Evolutionary conservation across 495 filamentous ascomycete species (phyloP), one percentile per base, ranked within the genome.

Genomic region (Hypoxylon crocopeplum): DNA sequence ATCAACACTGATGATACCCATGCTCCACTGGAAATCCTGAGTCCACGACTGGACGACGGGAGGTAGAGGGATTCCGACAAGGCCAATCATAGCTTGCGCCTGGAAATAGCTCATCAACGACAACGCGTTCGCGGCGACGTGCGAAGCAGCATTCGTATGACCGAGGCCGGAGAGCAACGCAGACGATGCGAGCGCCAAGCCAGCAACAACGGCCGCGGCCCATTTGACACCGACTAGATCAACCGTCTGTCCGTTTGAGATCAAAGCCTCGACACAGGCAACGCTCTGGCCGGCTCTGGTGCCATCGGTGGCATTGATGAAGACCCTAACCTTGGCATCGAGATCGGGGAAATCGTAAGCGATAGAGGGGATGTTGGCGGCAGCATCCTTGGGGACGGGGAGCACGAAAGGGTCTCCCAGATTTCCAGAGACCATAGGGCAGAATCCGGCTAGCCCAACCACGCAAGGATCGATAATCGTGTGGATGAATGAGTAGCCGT

Each of bases 21-120:
- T 93, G 69, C 86, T 95, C 94, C 94, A 98, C 72, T 93, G 87
- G 78, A 98, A 97, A 68, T 98, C 94, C 77, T 98, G 93, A 1
- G 93, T 97, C 94, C 94, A 98, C 0, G 93, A 80, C 69, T 88
- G 82, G 24, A 96, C 94, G 36, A 96, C 89, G 0, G 94, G 94
- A 6, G 94, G 94, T 48, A 97, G 84, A 17, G 81, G 80, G 10
- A 97, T 86, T 10, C 89, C 84, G 33, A 85, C 88, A 77, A 97
- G 90, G 37, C 93, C 94, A 64, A 97, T 79, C 74, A 98, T 92
- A 24, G 94, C 93, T 71, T 97, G 94, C 7, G 90, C 86, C 74
- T 98, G 94, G 80, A 98, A 97, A 75, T 93, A 98, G 40, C 90
- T 84, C 62, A 97, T 95, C 5, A 98, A 83, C 19, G 93, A 95